Percentiles rank a stretch among this genome's conserved stretches.
Evolutionary conservation across 148 eudicot genomes (phyloP).

Genomic region (Vaccinium darrowii): DNA sequence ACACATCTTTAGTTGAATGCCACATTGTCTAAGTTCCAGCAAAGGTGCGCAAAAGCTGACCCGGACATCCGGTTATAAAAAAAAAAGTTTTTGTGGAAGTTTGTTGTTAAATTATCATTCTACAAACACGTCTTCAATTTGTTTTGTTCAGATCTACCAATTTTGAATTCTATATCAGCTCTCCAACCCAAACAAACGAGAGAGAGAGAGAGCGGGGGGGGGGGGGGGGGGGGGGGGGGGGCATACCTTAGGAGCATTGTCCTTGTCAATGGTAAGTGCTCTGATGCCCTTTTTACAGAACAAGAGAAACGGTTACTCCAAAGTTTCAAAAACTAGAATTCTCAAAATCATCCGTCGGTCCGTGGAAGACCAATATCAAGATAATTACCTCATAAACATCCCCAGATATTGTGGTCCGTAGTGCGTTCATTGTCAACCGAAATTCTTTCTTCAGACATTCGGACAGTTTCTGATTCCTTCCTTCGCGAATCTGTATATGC

Average conservation of each 20-base stretch:
- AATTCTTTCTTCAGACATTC: slow-evolving; percentile 92
- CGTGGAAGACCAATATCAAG: not conserved
- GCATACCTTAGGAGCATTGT: slow-evolving; percentile 80
- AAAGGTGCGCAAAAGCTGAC: too few species aligned
- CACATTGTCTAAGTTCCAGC: not conserved
- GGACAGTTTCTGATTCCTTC: slow-evolving; percentile 60
- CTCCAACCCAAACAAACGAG: not conserved
- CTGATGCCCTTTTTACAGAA: slow-evolving; percentile 64
- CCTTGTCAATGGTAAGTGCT: slow-evolving; percentile 94
- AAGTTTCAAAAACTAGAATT: not conserved
- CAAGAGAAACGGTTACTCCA: not conserved
- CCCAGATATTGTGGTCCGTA: slow-evolving; percentile 57
- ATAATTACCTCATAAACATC: slow-evolving; percentile 85
- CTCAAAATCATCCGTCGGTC: not conserved
- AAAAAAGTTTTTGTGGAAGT: not conserved
- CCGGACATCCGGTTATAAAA: too few species aligned
- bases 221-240: not conserved
- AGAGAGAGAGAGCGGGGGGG: slow-evolving; percentile 13
- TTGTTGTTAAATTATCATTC: not conserved
- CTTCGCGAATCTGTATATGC: slow-evolving; percentile 71
- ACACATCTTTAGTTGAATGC: not conserved
- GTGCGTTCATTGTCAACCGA: slow-evolving; percentile 74
- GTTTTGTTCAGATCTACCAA: not conserved
- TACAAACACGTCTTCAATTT: not conserved
- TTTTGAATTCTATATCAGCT: not conserved